phyloP scores from a whole-genome alignment of 257 asterid species.

The Solanum verrucosum region DNA sequence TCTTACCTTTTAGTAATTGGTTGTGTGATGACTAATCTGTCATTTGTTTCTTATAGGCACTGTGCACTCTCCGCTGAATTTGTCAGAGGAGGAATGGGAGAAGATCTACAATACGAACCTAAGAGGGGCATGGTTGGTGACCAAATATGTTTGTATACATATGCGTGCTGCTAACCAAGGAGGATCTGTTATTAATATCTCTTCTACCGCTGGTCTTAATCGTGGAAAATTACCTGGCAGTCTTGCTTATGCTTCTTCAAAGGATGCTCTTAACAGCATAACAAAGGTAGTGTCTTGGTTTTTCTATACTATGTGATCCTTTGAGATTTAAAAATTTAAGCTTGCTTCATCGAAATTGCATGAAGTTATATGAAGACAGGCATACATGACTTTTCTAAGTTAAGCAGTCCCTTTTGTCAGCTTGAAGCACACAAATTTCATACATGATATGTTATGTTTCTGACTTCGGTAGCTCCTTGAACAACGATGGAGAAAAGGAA shows the following conservation, averaged over 20 bases:
- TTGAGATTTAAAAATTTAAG: not conserved
- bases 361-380: not conserved
- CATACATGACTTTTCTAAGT: not conserved
- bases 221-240: constrained; percentile 46
- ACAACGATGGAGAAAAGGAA: not conserved
- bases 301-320: not conserved
- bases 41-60: constrained; percentile 11
- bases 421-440: not conserved
- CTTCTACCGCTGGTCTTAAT: constrained; percentile 50
- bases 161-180: constrained; percentile 33
- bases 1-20: not conserved
- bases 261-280: constrained; percentile 37
- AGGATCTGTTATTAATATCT: constrained; percentile 50
- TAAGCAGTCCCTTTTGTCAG: not conserved
- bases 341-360: not conserved
- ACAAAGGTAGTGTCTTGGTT: constrained; percentile 34
- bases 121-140: constrained; percentile 47
- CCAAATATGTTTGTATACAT: constrained; percentile 30
- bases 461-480: not conserved
- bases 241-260: constrained; percentile 46
- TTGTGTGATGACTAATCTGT: not conserved
- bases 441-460: not conserved
- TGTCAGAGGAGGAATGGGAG: constrained; percentile 50
- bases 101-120: constrained; percentile 23
- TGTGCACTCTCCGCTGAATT: constrained; percentile 32